A percentile compares a stretch with the other conserved stretches of the same genome.
These are phyloP conservation scores for Drechslerella dactyloides DNA, from an alignment of 2,329 filamentous ascomycete genomes.

Conservation along the genomic window DNA sequence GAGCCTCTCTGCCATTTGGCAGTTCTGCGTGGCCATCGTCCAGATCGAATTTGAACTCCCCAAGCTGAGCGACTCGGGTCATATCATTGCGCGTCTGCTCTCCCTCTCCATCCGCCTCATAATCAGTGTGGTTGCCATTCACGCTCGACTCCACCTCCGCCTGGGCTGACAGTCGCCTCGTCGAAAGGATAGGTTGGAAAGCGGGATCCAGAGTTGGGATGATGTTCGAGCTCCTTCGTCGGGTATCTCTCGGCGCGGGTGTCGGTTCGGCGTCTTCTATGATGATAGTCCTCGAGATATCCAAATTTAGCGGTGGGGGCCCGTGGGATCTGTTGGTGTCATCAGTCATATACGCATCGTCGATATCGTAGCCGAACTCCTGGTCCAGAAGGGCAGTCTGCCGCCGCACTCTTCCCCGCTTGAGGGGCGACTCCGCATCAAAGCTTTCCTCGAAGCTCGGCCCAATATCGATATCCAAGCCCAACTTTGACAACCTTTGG, in stretches of 20 bases:
- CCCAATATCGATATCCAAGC: slow-evolving; percentile 47
- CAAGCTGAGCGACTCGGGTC: slow-evolving; percentile 79
- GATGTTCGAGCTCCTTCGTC: slow-evolving; percentile 44
- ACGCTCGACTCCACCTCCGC: slow-evolving; percentile 56
- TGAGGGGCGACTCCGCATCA: slow-evolving; percentile 29
- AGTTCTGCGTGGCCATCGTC: slow-evolving; percentile 69
- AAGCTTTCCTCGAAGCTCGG: slow-evolving; percentile 49
- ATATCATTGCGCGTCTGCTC: slow-evolving; percentile 85
- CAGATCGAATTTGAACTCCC: slow-evolving; percentile 78
- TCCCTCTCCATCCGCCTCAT: slow-evolving; percentile 71
- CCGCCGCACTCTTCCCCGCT: slow-evolving; percentile 16
- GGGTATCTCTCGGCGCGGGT: slow-evolving; percentile 34
- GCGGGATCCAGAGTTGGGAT: slow-evolving; percentile 36
- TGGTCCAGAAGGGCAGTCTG: slow-evolving; percentile 42
- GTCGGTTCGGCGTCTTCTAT: slow-evolving; percentile 44
- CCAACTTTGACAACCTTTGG: slow-evolving; percentile 38
- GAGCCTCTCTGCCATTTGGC: slow-evolving; percentile 62
- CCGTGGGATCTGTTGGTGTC: slow-evolving; percentile 39
- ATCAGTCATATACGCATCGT: slow-evolving; percentile 44
- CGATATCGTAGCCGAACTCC: slow-evolving; percentile 36
- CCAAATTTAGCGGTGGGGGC: slow-evolving; percentile 37
- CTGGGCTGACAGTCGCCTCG: slow-evolving; percentile 42
- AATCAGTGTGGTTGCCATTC: slow-evolving; percentile 67
- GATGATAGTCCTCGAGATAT: slow-evolving; percentile 33
- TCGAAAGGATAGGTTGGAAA: slow-evolving; percentile 44